Percentiles rank a stretch among this genome's conserved stretches.
Conservation (phyloP, 129 eudicot species). For the Oenanthe sinensis region DNA sequence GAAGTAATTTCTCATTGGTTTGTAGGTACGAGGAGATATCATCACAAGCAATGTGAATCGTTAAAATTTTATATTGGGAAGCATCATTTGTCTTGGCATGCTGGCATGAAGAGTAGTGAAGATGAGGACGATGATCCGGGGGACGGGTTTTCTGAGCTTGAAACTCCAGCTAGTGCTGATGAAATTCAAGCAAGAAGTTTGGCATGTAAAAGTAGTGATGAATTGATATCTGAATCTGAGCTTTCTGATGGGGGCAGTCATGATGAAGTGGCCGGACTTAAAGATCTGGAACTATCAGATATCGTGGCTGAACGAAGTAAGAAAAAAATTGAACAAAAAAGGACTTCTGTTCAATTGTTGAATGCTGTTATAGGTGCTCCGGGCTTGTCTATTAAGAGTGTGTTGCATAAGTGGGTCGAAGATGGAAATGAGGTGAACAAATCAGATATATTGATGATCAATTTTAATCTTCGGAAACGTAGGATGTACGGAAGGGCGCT, state of each 20-base stretch:
- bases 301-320: slow-evolving; percentile 20
- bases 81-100: slow-evolving; percentile 42
- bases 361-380: slow-evolving; percentile 32
- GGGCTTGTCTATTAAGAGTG: slow-evolving; percentile 13
- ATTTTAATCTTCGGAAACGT: slow-evolving; percentile 40
- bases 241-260: slow-evolving; percentile 30
- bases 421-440: slow-evolving; percentile 50
- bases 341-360: slow-evolving; percentile 25
- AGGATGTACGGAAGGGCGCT: slow-evolving; percentile 54
- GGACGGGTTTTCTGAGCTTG: slow-evolving; percentile 75
- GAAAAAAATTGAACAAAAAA: slow-evolving; percentile 11
- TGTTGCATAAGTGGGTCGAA: slow-evolving; percentile 51
- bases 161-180: slow-evolving; percentile 23
- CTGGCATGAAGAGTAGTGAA: slow-evolving; percentile 44
- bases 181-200: slow-evolving; percentile 12
- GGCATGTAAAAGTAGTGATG: slow-evolving; percentile 28
- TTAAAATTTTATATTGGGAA: slow-evolving; percentile 16
- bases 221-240: slow-evolving; percentile 27
- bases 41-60: slow-evolving; percentile 12
- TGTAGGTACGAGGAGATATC: slow-evolving; percentile 16
- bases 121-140: slow-evolving; percentile 56
- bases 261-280: slow-evolving; percentile 23
- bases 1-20: slow-evolving; percentile 14
- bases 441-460: slow-evolving; percentile 26
- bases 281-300: slow-evolving; percentile 22